Evolutionary conservation across 2,329 filamentous ascomycete species (phyloP).

Genomic region (Fusarium graminum): DNA sequence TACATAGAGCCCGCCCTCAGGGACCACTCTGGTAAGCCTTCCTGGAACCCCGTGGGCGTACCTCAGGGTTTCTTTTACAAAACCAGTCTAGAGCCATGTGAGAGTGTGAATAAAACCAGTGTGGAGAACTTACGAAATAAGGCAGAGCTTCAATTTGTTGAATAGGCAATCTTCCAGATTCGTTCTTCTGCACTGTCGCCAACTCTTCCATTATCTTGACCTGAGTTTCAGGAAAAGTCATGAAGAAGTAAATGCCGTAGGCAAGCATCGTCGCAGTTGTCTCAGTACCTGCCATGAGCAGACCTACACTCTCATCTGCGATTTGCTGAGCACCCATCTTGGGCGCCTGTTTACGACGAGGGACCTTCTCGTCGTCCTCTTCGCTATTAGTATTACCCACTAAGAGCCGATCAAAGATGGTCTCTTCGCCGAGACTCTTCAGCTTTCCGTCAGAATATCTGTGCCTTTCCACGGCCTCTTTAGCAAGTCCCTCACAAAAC

Average conservation of each 20-base stretch:
- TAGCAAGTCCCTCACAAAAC: neutral
- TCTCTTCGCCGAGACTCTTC: neutral
- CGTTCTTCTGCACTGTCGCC: neutral
- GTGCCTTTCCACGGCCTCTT: neutral
- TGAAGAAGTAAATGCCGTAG: neutral
- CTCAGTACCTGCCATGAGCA: neutral
- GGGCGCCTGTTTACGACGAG: neutral
- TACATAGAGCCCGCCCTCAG: neutral
- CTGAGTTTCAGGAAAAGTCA: neutral
- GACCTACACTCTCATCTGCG: neutral
- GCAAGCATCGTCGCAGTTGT: neutral
- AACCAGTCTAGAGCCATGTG: neutral
- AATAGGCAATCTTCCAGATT: neutral
- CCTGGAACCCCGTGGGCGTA: neutral
- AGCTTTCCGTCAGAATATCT: neutral
- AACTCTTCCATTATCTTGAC: neutral
- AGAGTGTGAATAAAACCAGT: neutral
- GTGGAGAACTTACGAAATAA: neutral
- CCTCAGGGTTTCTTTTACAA: neutral
- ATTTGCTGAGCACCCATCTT: conserved; percentile 2
- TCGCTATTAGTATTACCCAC: neutral
- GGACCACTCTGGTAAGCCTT: neutral
- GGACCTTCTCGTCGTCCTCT: neutral
- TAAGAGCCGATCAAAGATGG: neutral
- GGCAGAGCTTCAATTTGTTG: neutral